Percentiles rank a stretch among this genome's conserved stretches.
These are phyloP conservation scores for Coprinopsis strossmayeri DNA, from an alignment of 768 basidiomycete species.

Conservation along the genomic window DNA sequence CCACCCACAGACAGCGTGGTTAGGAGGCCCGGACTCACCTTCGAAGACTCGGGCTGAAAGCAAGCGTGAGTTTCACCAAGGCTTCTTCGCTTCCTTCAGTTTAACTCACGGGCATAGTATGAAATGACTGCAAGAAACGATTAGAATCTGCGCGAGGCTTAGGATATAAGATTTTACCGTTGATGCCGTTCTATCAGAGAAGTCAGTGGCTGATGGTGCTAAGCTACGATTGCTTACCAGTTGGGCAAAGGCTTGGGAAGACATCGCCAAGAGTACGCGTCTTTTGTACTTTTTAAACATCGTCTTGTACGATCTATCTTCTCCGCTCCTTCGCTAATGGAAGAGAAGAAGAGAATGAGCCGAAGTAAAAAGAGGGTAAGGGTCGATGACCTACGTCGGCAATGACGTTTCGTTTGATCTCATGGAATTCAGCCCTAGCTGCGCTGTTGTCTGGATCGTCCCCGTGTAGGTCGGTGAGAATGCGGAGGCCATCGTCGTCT, in stretches of 20 bases:
- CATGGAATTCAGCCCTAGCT: conserved; percentile 78
- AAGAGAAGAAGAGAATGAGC: background rate
- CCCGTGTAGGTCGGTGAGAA: conserved; percentile 86
- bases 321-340: conserved; percentile 71
- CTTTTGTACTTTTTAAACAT: conserved; percentile 90
- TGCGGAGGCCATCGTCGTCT: conserved; percentile 77
- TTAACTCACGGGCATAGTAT: conserved; percentile 83
- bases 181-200: conserved; percentile 89
- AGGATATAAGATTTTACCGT: conserved; percentile 64
- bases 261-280: conserved; percentile 89
- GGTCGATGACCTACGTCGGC: conserved; percentile 56
- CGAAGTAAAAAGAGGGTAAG: background rate
- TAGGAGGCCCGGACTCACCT: too few species aligned
- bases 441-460: conserved; percentile 59
- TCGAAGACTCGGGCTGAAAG: conserved; percentile 80
- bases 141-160: too few species aligned
- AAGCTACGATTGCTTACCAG: too few species aligned
- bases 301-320: conserved; percentile 63
- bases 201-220: too few species aligned
- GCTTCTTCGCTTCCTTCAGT: background rate
- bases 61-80: background rate
- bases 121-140: conserved; percentile 95
- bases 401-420: conserved; percentile 78
- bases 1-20: too few species aligned
- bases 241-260: conserved; percentile 92